These are phyloP conservation scores for Pestalotiopsis fici DNA, from an alignment of 2,329 filamentous ascomycete species.

Conservation along the genomic window DNA sequence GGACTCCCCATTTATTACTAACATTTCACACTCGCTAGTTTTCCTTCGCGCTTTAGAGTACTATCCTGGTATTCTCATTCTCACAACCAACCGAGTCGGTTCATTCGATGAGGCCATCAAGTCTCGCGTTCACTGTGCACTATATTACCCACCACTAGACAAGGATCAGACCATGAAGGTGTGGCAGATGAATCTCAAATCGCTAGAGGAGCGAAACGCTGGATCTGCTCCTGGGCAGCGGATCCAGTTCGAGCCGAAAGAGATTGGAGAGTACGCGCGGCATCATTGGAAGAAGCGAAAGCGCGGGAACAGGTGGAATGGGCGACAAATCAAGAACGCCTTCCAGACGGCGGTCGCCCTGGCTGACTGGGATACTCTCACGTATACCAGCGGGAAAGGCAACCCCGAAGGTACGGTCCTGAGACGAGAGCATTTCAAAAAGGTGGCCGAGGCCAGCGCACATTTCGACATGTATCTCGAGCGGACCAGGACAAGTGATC, in stretches of 20 bases:
- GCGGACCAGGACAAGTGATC: not conserved
- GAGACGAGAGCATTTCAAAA: not conserved
- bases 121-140: constrained; percentile 26
- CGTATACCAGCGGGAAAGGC: not conserved
- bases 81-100: constrained; percentile 35
- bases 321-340: constrained; percentile 26
- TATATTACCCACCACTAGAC: constrained; percentile 27
- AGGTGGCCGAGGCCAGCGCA: not conserved
- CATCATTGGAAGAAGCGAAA: constrained; percentile 11
- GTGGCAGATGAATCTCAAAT: constrained; percentile 12
- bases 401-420: no score
- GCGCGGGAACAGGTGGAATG: constrained; percentile 20
- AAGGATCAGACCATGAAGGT: not conserved
- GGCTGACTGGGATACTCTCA: constrained; percentile 12
- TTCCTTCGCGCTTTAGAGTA: constrained; percentile 23
- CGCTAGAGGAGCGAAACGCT: not conserved
- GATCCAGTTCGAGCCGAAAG: constrained; percentile 11
- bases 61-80: constrained; percentile 35
- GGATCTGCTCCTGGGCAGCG: not conserved
- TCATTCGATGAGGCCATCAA: constrained; percentile 25
- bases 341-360: constrained; percentile 24
- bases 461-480: not conserved
- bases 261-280: not conserved
- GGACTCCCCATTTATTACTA: no score
- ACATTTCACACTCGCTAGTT: not conserved